These are phyloP conservation scores for Hsuehochloa calcarea DNA, from an alignment of 176 grass and related monocot genomes.

Conservation along the genomic window DNA sequence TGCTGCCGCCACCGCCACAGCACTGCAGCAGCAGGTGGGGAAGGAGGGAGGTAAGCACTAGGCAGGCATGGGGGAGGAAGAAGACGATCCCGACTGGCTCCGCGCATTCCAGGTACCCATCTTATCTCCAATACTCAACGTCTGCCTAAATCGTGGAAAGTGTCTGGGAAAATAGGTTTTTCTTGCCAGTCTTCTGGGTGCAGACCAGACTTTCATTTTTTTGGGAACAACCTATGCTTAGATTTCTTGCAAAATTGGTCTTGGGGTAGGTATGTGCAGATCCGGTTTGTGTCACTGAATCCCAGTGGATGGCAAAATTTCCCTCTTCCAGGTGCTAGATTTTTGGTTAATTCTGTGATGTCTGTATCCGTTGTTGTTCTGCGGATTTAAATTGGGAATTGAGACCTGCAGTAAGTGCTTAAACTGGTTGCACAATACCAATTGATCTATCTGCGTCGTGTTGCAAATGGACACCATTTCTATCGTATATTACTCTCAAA, in stretches of 20 bases:
- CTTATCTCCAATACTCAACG: not conserved
- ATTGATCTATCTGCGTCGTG: not conserved
- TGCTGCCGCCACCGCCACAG: no score
- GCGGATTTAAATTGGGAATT: not conserved
- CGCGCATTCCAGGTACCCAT: conserved; percentile 42
- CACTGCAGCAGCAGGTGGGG: not conserved
- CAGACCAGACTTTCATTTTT: not conserved
- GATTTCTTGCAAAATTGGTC: not conserved
- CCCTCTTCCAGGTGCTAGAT: not conserved
- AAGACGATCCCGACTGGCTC: conserved; percentile 46
- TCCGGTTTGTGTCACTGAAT: not conserved
- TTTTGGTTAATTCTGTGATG: not conserved
- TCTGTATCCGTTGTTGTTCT: not conserved
- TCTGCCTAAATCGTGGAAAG: not conserved
- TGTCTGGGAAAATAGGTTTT: not conserved
- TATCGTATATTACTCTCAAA: not conserved
- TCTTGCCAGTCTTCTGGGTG: not conserved
- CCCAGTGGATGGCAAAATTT: not conserved
- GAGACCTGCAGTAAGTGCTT: not conserved
- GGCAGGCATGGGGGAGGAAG: conserved; percentile 40
- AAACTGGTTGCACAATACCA: not conserved
- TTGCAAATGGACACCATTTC: not conserved
- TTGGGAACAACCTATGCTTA: not conserved
- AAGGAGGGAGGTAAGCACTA: not conserved
- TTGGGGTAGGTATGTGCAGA: not conserved